A percentile compares a stretch with the other conserved stretches of the same genome.
These are phyloP conservation scores for Penicillium sp. DNA, from an alignment of 2,329 filamentous ascomycete genomes.

Conservation along the genomic window DNA sequence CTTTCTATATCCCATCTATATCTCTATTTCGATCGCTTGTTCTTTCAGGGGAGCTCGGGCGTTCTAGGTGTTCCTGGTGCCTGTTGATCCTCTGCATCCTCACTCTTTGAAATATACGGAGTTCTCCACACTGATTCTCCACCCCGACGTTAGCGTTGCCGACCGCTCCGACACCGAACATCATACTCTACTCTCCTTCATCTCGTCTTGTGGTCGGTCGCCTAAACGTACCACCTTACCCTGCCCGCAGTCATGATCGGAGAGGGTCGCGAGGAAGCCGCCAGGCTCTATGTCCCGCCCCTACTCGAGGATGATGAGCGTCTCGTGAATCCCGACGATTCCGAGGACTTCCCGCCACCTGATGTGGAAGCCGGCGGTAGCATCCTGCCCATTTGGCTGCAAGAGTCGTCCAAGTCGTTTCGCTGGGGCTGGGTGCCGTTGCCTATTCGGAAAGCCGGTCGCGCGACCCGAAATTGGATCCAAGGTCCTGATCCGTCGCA, in stretches of 20 bases:
- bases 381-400: constrained; percentile 43
- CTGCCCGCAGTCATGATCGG: constrained; percentile 23
- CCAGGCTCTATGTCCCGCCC: constrained; percentile 31
- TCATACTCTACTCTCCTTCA: constrained; percentile 15
- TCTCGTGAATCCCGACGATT: constrained; percentile 30
- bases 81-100: neutral
- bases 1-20: too few species aligned
- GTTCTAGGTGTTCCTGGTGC: neutral
- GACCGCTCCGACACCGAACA: constrained; percentile 15
- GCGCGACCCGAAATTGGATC: constrained; percentile 42
- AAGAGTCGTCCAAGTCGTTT: constrained; percentile 44
- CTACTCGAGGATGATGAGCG: constrained; percentile 34
- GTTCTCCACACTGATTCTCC: constrained; percentile 9
- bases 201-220: neutral
- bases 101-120: too few species aligned
- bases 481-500: constrained; percentile 46
- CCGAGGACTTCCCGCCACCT: constrained; percentile 28
- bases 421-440: constrained; percentile 46
- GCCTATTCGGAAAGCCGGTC: constrained; percentile 41
- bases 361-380: constrained; percentile 27
- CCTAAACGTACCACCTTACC: neutral
- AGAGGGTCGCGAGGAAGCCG: constrained; percentile 29
- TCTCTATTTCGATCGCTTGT: neutral
- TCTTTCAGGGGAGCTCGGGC: too few species aligned
- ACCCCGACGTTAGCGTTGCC: constrained; percentile 17